These are phyloP conservation scores for Spinacia oleracea DNA, from an alignment of 179 eudicot genomes.

Conservation along the genomic window DNA sequence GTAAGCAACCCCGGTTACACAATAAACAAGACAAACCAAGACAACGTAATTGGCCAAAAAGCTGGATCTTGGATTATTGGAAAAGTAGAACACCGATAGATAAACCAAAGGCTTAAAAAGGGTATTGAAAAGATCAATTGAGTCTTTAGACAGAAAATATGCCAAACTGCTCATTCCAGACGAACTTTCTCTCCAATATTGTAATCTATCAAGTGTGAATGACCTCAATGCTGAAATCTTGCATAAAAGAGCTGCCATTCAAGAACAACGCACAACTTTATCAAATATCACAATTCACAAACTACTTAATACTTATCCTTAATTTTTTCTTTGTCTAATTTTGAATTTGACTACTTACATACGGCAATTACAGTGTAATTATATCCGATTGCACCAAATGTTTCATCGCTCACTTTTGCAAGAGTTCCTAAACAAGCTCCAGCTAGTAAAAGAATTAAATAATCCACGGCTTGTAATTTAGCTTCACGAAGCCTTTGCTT, in stretches of 20 bases:
- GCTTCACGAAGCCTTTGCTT: constrained; percentile 93
- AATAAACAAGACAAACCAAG: constrained; percentile 78
- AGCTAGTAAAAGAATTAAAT: constrained; percentile 79
- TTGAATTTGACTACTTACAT: constrained; percentile 57
- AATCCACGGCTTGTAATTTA: constrained; percentile 79
- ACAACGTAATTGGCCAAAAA: constrained; percentile 67
- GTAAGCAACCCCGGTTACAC: constrained; percentile 92
- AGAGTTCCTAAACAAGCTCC: constrained; percentile 94
- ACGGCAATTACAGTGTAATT: constrained; percentile 88
- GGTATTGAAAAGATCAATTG: constrained; percentile 74
- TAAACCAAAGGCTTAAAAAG: constrained; percentile 82
- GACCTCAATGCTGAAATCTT: constrained; percentile 89
- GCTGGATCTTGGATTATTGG: constrained; percentile 85
- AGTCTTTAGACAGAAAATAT: constrained; percentile 84
- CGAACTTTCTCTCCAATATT: constrained; percentile 85
- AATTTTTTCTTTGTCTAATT: no score
- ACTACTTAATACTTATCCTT: no score
- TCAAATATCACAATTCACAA: no score
- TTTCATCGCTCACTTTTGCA: constrained; percentile 73
- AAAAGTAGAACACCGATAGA: constrained; percentile 90
- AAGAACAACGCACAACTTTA: background rate
- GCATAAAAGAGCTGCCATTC: constrained; percentile 71
- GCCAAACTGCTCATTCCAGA: constrained; percentile 92
- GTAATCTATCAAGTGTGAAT: constrained; percentile 76
- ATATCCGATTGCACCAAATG: constrained; percentile 84